Percentiles rank a stretch among this genome's conserved stretches.
Conservation (phyloP, 768 basidiomycete species). For the Boletus rufocinnamomeus region DNA sequence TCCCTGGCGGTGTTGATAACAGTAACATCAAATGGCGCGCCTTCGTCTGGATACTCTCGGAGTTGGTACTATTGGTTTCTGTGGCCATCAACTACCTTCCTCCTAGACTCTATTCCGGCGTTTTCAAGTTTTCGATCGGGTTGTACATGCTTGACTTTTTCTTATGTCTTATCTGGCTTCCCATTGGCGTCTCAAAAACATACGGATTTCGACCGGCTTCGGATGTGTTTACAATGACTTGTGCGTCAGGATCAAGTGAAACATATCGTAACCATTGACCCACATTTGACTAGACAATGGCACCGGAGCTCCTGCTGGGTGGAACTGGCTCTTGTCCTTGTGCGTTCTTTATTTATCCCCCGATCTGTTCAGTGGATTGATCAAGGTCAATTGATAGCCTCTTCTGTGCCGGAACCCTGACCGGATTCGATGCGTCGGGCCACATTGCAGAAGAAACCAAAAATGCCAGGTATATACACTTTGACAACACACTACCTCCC, state of each 20-base stretch:
- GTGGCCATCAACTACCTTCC: constrained; percentile 87
- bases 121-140: constrained; percentile 76
- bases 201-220: constrained; percentile 86
- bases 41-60: constrained; percentile 81
- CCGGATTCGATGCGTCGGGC: constrained; percentile 88
- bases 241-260: constrained; percentile 49
- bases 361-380: not conserved
- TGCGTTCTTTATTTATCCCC: constrained; percentile 35
- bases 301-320: constrained; percentile 80
- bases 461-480: constrained; percentile 57
- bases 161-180: constrained; percentile 88
- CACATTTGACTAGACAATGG: constrained; percentile 66
- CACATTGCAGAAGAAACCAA: constrained; percentile 90
- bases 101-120: constrained; percentile 65
- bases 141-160: constrained; percentile 87
- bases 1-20: constrained; percentile 74
- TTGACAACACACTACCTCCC: not conserved
- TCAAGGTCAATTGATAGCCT: constrained; percentile 61
- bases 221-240: constrained; percentile 81
- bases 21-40: constrained; percentile 84
- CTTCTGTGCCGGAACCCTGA: constrained; percentile 85
- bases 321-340: constrained; percentile 94
- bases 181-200: constrained; percentile 84
- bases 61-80: constrained; percentile 66
- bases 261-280: not conserved